Evolutionary conservation across 345 rosid species (phyloP).

Genomic region (Hypericum perforatum): DNA sequence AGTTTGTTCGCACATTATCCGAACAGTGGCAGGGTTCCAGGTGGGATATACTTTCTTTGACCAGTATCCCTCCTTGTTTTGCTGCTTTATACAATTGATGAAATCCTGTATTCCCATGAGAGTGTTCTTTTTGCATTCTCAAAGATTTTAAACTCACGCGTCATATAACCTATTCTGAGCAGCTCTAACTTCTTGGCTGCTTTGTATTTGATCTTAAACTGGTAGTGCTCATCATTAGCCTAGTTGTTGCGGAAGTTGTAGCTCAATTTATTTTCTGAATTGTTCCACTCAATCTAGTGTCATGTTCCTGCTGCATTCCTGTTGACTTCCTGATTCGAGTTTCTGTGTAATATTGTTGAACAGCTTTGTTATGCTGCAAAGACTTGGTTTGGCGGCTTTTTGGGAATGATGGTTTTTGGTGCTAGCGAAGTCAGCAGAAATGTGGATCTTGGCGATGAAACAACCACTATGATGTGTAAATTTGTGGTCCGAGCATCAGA

Average conservation of each 20-base stretch:
- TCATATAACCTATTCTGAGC: no score
- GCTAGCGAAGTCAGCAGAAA: conserved; percentile 99
- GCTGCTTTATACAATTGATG: no score
- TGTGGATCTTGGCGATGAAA: conserved; percentile 92
- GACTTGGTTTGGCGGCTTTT: conserved; percentile 92
- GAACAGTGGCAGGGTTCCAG: conserved; percentile 98
- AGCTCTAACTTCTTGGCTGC: no score
- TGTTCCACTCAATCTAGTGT: neutral
- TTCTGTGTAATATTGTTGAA: neutral
- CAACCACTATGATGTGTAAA: conserved; percentile 95
- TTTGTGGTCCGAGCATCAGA: conserved; percentile 96
- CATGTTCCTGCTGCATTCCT: neutral
- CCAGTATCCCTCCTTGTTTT: neutral
- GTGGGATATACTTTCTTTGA: conserved; percentile 22
- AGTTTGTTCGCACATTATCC: conserved; percentile 87
- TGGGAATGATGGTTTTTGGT: conserved; percentile 94
- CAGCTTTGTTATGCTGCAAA: conserved; percentile 97
- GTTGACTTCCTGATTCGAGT: neutral
- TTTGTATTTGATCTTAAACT: no score
- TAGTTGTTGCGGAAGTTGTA: no score
- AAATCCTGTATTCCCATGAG: no score
- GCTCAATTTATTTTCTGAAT: neutral
- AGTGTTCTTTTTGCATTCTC: no score
- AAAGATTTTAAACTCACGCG: no score
- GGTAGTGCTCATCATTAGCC: no score